phyloP scores from a whole-genome alignment of 345 rosid species.

The Brassica carinata region DNA sequence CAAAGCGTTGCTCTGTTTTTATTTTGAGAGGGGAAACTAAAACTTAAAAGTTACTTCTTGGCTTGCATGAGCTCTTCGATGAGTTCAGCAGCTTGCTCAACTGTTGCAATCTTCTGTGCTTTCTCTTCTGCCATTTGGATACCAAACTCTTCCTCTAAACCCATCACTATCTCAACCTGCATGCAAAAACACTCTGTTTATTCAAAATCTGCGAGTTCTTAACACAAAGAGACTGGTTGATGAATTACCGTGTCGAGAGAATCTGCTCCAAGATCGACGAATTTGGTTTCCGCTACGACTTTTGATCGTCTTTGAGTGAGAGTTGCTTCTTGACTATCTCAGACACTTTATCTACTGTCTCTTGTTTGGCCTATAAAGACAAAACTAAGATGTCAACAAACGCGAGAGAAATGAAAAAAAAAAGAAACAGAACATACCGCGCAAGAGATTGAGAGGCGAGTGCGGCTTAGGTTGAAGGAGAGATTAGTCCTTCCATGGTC shows the following conservation, averaged over 20 bases:
- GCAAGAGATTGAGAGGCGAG: constrained; percentile 55
- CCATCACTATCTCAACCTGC: constrained; percentile 84
- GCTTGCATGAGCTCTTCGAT: constrained; percentile 57
- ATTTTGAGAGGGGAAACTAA: neutral
- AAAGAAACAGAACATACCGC: constrained; percentile 49
- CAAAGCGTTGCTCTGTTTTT: neutral
- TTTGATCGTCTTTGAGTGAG: constrained; percentile 44
- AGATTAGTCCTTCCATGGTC: constrained; percentile 46
- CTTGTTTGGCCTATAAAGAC: constrained; percentile 57
- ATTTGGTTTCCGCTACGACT: constrained; percentile 58
- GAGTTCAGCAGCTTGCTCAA: constrained; percentile 69
- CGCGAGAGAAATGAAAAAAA: neutral
- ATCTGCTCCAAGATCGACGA: constrained; percentile 71
- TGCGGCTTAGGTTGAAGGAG: constrained; percentile 39
- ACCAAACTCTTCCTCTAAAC: constrained; percentile 67
- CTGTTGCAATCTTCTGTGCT: constrained; percentile 62
- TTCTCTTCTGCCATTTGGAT: constrained; percentile 66
- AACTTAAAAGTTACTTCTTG: constrained; percentile 26
- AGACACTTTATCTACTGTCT: constrained; percentile 63
- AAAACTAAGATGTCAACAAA: neutral
- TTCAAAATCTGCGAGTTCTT: neutral
- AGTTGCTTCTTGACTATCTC: constrained; percentile 67
- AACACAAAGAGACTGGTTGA: neutral
- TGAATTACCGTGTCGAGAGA: constrained; percentile 67
- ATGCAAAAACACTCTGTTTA: neutral